A percentile compares a stretch with the other conserved stretches of the same genome.
These are phyloP conservation scores for Zopfochytrium polystomum DNA, from an alignment of 371 early-diverging fungal genomes.

Conservation along the genomic window DNA sequence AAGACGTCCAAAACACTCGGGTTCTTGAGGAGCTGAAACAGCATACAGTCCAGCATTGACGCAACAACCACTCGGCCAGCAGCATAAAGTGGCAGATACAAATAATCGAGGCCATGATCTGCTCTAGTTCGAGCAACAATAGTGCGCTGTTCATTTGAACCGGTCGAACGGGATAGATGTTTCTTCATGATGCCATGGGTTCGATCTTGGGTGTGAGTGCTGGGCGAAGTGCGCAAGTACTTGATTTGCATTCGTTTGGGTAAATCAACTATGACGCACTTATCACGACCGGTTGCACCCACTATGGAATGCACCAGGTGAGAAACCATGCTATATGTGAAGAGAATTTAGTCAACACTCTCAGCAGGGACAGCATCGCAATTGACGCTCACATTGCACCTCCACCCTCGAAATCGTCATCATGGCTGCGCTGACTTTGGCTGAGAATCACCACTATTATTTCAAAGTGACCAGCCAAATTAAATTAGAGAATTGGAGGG, in stretches of 20 bases:
- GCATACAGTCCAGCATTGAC: conserved; percentile 33
- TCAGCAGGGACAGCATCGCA: too few species aligned
- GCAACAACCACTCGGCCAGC: conserved; percentile 37
- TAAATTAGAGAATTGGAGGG: neutral
- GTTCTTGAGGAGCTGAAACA: conserved; percentile 31
- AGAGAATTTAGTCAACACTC: too few species aligned
- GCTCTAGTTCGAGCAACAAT: neutral
- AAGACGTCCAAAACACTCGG: conserved; percentile 32
- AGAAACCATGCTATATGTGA: conserved; percentile 36
- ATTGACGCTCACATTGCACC: conserved; percentile 17
- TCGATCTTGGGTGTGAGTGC: conserved; percentile 10
- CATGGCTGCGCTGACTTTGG: conserved; percentile 10
- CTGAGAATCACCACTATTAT: conserved; percentile 34
- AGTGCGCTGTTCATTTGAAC: too few species aligned
- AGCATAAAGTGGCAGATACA: conserved; percentile 43
- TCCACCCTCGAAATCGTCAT: conserved; percentile 35
- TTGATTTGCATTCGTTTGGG: conserved; percentile 35
- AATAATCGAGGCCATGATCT: conserved; percentile 21
- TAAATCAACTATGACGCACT: conserved; percentile 35
- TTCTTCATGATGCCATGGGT: too few species aligned
- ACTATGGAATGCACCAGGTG: conserved; percentile 41
- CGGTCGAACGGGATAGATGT: too few species aligned
- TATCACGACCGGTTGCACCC: conserved; percentile 18
- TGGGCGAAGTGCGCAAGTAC: conserved; percentile 29
- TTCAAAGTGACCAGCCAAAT: conserved; percentile 3